Conservation (phyloP, 495 filamentous ascomycete species). For the Apodospora peruviana region DNA sequence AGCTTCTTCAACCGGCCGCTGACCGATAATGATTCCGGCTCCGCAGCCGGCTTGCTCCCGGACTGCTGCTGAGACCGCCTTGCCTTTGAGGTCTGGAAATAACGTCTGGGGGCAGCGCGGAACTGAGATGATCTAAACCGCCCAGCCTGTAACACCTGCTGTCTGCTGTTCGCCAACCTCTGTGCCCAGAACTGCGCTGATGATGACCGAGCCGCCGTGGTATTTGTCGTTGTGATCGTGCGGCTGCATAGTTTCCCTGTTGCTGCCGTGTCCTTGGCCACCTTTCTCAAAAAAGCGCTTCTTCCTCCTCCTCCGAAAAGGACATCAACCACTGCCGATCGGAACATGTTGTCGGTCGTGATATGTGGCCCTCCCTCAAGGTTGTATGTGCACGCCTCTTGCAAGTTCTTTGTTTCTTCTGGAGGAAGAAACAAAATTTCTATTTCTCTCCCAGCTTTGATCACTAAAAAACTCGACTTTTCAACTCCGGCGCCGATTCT, state of each 20-base stretch:
- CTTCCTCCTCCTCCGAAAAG: neutral
- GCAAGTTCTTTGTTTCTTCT: no score
- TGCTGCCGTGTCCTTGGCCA: neutral
- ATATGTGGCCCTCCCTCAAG: no score
- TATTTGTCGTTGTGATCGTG: neutral
- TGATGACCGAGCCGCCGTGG: neutral
- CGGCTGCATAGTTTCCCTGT: neutral
- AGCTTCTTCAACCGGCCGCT: conserved; percentile 70
- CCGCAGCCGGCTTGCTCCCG: conserved; percentile 2
- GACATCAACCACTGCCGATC: neutral
- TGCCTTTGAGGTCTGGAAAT: conserved; percentile 22
- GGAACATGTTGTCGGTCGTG: no score
- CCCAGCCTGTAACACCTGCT: neutral
- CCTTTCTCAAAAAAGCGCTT: neutral
- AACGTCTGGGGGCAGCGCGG: conserved; percentile 11
- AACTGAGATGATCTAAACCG: conserved; percentile 5
- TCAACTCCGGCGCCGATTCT: no score
- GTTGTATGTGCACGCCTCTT: no score
- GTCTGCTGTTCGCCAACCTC: neutral
- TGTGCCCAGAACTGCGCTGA: neutral
- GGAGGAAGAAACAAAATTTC: no score
- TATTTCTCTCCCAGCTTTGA: no score
- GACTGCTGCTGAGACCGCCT: conserved; percentile 5
- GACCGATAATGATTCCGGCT: conserved; percentile 48
- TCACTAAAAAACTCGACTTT: no score